phyloP scores from a whole-genome alignment of 2,329 filamentous ascomycete genomes.

The Neopestalotiopsis clavispora region DNA sequence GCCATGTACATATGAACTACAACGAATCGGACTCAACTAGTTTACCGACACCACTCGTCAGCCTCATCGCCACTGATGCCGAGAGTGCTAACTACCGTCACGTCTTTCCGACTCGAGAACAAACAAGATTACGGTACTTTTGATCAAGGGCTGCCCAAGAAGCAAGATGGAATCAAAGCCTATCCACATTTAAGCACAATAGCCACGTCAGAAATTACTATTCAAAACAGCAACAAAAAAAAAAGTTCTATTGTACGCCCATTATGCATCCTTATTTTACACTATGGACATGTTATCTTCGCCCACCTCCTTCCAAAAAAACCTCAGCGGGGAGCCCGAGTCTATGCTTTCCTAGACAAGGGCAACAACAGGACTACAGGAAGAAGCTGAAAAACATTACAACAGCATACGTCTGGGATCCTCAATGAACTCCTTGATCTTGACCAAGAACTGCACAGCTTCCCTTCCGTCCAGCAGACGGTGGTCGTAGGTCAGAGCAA shows the following conservation, averaged over 20 bases:
- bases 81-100: too few species aligned
- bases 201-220: not conserved
- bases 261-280: slow-evolving; percentile 24
- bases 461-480: slow-evolving; percentile 93
- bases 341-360: not conserved
- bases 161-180: too few species aligned
- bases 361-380: slow-evolving; percentile 19
- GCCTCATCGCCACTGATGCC: too few species aligned
- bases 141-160: too few species aligned
- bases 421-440: slow-evolving; percentile 97
- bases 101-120: too few species aligned
- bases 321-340: not conserved
- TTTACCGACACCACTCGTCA: too few species aligned
- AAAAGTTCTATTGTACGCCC: slow-evolving; percentile 15
- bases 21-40: too few species aligned
- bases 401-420: slow-evolving; percentile 92
- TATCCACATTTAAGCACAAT: too few species aligned
- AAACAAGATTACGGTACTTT: too few species aligned
- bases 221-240: not conserved
- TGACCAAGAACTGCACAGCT: slow-evolving; percentile 94
- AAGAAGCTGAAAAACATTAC: slow-evolving; percentile 31
- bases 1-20: too few species aligned
- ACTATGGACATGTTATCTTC: slow-evolving; percentile 19
- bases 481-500: slow-evolving; percentile 97
- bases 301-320: not conserved